Evolutionary conservation across 768 basidiomycete species (phyloP).

Genomic region (Pleurotus citrinopileatus): DNA sequence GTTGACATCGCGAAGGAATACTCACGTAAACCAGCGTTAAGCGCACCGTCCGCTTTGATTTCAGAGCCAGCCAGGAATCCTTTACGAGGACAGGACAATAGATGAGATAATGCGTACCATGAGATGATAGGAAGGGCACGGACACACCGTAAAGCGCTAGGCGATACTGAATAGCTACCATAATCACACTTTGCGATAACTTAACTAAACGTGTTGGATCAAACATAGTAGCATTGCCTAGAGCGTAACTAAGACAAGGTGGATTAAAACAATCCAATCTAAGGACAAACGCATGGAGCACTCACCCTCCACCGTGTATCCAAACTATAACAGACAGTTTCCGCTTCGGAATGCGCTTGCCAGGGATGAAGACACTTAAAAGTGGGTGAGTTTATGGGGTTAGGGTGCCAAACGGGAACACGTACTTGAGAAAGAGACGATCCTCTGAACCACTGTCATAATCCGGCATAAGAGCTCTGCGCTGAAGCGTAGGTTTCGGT

Average conservation of each 20-base stretch:
- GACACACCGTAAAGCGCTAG: conserved; percentile 8
- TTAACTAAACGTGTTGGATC: neutral
- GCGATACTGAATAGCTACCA: conserved; percentile 9
- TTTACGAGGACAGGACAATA: neutral
- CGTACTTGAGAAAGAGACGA: conserved; percentile 30
- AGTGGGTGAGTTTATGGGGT: neutral
- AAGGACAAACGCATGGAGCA: neutral
- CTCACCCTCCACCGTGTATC: conserved; percentile 8
- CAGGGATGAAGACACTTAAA: conserved; percentile 1
- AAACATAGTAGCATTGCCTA: neutral
- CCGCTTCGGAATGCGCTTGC: neutral
- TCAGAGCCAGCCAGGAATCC: conserved; percentile 30
- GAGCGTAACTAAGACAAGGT: neutral
- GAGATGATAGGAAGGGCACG: neutral
- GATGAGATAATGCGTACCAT: neutral
- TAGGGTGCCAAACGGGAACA: neutral
- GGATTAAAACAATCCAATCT: neutral
- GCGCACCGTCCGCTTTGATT: conserved; percentile 26
- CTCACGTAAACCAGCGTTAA: conserved; percentile 32
- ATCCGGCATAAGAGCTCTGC: neutral
- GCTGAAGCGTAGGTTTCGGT: neutral
- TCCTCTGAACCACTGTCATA: conserved; percentile 19
- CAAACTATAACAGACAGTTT: conserved; percentile 6
- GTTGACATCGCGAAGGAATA: neutral
- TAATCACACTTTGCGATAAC: neutral